Conservation (phyloP, 2,329 filamentous ascomycete species). For the Sclerotinia borealis region DNA sequence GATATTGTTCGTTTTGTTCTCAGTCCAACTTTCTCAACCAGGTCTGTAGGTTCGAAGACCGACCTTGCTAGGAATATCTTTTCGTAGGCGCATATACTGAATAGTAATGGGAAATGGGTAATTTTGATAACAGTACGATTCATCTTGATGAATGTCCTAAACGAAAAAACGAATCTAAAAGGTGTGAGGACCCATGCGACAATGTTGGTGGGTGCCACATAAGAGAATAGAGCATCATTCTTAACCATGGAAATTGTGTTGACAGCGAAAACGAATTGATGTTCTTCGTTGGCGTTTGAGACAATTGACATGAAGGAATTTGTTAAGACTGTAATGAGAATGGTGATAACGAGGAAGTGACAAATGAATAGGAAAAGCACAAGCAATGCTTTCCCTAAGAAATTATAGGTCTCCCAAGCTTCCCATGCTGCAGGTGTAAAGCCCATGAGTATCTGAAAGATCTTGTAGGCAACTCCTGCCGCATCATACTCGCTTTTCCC, state of each 20-base stretch:
- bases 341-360: conserved; percentile 92
- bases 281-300: conserved; percentile 87
- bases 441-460: conserved; percentile 93
- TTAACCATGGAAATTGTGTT: conserved; percentile 98
- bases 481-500: conserved; percentile 63
- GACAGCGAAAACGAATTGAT: conserved; percentile 88
- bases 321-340: conserved; percentile 89
- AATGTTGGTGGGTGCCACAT: conserved; percentile 85
- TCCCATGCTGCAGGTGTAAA: conserved; percentile 96
- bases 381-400: conserved; percentile 69
- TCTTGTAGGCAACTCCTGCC: conserved; percentile 73
- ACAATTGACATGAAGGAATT: conserved; percentile 96
- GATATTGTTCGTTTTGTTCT: conserved; percentile 46
- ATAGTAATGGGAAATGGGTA: conserved; percentile 82
- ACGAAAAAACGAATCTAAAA: conserved; percentile 70
- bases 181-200: conserved; percentile 86
- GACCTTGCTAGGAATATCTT: conserved; percentile 67
- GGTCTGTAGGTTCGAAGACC: conserved; percentile 76
- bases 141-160: conserved; percentile 73
- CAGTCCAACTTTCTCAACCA: conserved; percentile 65
- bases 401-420: conserved; percentile 68
- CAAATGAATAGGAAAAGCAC: conserved; percentile 86
- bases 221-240: conserved; percentile 93
- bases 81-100: conserved; percentile 84
- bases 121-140: conserved; percentile 90